phyloP scores from a whole-genome alignment of 2,329 filamentous ascomycete genomes.

The Penicillium sp. region DNA sequence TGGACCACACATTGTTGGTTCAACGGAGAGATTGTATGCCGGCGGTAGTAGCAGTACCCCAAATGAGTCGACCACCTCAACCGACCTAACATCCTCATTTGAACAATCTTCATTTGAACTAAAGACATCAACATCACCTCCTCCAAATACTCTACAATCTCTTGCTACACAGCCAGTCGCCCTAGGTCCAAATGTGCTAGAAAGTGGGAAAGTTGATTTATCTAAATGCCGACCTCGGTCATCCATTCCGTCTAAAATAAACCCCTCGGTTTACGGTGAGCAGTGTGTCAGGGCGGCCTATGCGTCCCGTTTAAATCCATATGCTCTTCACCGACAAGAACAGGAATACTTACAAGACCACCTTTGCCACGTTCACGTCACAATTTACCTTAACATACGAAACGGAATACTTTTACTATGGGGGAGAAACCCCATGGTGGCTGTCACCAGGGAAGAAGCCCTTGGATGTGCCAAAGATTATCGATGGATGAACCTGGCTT shows the following conservation, averaged over 20 bases:
- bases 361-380: constrained; percentile 85
- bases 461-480: constrained; percentile 84
- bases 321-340: constrained; percentile 80
- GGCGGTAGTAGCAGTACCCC: constrained; percentile 26
- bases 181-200: constrained; percentile 21
- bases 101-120: constrained; percentile 21
- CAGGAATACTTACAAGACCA: constrained; percentile 76
- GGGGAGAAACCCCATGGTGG: constrained; percentile 79
- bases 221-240: constrained; percentile 68
- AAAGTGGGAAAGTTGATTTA: constrained; percentile 31
- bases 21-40: constrained; percentile 11
- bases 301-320: constrained; percentile 84
- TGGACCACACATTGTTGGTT: background rate
- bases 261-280: constrained; percentile 75
- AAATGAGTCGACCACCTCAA: constrained; percentile 28
- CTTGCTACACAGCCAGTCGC: constrained; percentile 15
- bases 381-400: constrained; percentile 91
- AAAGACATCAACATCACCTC: constrained; percentile 30
- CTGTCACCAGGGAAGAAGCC: constrained; percentile 79
- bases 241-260: constrained; percentile 75
- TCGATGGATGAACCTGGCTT: constrained; percentile 85
- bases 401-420: constrained; percentile 91
- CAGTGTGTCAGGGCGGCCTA: constrained; percentile 90
- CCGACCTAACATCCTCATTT: constrained; percentile 26
- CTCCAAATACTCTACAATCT: constrained; percentile 18